Evolutionary conservation across 768 basidiomycete genomes (phyloP).

Genomic region (Asterophora parasitica): DNA sequence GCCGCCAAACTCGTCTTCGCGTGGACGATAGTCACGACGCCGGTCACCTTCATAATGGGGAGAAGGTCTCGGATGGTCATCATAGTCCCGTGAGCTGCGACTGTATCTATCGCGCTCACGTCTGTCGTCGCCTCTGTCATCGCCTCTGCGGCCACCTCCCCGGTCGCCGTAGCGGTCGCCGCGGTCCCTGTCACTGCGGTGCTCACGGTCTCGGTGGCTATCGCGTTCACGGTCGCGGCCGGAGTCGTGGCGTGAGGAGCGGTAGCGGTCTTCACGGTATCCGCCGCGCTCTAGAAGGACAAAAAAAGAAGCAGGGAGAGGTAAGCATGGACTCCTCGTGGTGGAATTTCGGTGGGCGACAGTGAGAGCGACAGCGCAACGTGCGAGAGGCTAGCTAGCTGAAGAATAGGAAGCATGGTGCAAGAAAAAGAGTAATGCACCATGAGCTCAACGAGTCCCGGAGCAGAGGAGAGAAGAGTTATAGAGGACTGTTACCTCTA

Average conservation of each 20-base stretch:
- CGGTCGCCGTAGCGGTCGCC: conserved; percentile 30
- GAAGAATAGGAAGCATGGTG: conserved; percentile 53
- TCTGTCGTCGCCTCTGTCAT: conserved; percentile 45
- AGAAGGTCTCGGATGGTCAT: conserved; percentile 39
- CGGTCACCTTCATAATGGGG: conserved; percentile 45
- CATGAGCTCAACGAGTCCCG: conserved; percentile 56
- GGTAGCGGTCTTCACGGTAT: conserved; percentile 65
- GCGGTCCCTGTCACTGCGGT: conserved; percentile 40
- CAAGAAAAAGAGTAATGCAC: conserved; percentile 49
- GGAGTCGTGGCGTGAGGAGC: conserved; percentile 57
- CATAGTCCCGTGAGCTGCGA: conserved; percentile 40
- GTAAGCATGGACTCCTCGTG: conserved; percentile 43
- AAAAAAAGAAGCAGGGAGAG: conserved; percentile 38
- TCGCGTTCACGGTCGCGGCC: conserved; percentile 46
- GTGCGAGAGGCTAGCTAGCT: conserved; percentile 60
- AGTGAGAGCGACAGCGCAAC: conserved; percentile 23
- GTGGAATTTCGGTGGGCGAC: conserved; percentile 30
- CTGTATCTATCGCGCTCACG: conserved; percentile 46
- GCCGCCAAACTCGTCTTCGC: conserved; percentile 37
- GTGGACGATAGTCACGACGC: conserved; percentile 41
- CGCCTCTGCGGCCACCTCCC: conserved; percentile 31
- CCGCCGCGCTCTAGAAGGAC: conserved; percentile 47
- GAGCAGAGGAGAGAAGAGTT: conserved; percentile 25
- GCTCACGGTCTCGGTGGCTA: conserved; percentile 48
- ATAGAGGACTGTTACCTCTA: conserved; percentile 23